Conservation (phyloP, 1,139 yeast species). For the Nakaseomyces sp. region DNA sequence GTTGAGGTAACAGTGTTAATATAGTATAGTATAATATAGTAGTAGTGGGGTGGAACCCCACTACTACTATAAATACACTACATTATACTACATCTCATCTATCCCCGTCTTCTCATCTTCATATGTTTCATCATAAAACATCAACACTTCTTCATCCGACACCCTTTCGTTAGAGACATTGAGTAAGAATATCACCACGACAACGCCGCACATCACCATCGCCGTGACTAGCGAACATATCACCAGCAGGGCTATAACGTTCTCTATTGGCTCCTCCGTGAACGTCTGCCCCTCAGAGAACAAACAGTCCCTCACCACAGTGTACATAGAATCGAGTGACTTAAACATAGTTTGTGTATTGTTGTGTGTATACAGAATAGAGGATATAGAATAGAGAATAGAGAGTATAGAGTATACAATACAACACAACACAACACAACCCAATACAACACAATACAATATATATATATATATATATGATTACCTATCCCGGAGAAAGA, state of each 20-base stretch:
- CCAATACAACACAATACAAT: neutral
- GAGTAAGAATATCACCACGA: neutral
- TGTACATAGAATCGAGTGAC: slow-evolving; percentile 5
- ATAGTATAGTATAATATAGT: too few species aligned
- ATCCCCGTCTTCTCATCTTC: too few species aligned
- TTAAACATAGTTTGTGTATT: neutral
- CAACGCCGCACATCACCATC: slow-evolving; percentile 3
- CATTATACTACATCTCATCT: neutral
- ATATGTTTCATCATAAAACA: too few species aligned
- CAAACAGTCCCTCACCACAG: neutral
- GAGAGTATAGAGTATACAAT: too few species aligned
- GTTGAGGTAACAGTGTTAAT: too few species aligned
- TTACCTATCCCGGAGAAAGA: neutral
- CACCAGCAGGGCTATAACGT: slow-evolving; percentile 1
- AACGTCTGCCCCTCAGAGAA: slow-evolving; percentile 3
- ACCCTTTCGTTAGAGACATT: neutral
- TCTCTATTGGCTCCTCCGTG: slow-evolving; percentile 3
- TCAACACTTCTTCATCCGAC: neutral
- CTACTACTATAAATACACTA: too few species aligned
- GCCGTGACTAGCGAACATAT: slow-evolving; percentile 2
- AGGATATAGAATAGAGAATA: too few species aligned
- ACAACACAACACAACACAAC: too few species aligned
- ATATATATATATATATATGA: neutral
- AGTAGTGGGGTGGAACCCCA: too few species aligned
- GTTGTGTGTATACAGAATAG: too few species aligned